These are phyloP conservation scores for Penicillium malachiteum DNA, from an alignment of 495 filamentous ascomycete genomes.

Conservation along the genomic window DNA sequence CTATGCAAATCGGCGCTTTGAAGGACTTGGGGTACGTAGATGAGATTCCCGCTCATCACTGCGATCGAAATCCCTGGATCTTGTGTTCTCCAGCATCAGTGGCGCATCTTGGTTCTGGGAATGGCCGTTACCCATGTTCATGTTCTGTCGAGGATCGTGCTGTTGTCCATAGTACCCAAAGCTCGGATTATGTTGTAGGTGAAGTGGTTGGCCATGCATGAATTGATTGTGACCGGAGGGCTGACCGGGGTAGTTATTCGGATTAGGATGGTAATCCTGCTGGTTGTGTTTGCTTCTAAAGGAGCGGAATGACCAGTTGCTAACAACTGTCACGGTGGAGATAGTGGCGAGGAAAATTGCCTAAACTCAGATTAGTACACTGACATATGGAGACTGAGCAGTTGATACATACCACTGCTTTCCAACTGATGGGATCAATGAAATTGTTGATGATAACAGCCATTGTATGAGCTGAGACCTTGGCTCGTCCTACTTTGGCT, in stretches of 20 bases:
- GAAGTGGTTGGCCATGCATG: constrained; percentile 22
- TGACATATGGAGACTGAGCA: not conserved
- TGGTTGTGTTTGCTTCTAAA: constrained; percentile 40
- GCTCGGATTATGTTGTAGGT: constrained; percentile 25
- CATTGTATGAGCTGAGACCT: constrained; percentile 72
- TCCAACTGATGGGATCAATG: constrained; percentile 69
- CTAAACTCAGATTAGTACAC: constrained; percentile 26
- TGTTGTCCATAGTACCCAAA: constrained; percentile 30
- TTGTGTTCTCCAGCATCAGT: constrained; percentile 38
- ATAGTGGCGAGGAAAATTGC: constrained; percentile 43
- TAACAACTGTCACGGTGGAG: constrained; percentile 42
- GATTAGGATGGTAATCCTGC: constrained; percentile 30
- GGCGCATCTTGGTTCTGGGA: constrained; percentile 29
- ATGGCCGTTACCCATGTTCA: constrained; percentile 3
- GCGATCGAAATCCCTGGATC: constrained; percentile 34
- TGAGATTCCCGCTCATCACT: constrained; percentile 36
- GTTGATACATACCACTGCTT: constrained; percentile 59
- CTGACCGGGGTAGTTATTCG: constrained; percentile 18
- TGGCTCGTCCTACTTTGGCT: constrained; percentile 61
- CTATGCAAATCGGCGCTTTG: constrained; percentile 35
- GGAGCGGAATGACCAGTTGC: constrained; percentile 49
- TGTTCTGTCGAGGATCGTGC: constrained; percentile 13
- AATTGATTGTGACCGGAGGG: constrained; percentile 24
- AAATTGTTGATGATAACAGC: constrained; percentile 77
- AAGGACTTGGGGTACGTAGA: constrained; percentile 40